Evolutionary conservation across 1,139 yeast genomes (phyloP), one percentile per base, ranked within the genome.

Genomic region (Petasospora fabianii): DNA sequence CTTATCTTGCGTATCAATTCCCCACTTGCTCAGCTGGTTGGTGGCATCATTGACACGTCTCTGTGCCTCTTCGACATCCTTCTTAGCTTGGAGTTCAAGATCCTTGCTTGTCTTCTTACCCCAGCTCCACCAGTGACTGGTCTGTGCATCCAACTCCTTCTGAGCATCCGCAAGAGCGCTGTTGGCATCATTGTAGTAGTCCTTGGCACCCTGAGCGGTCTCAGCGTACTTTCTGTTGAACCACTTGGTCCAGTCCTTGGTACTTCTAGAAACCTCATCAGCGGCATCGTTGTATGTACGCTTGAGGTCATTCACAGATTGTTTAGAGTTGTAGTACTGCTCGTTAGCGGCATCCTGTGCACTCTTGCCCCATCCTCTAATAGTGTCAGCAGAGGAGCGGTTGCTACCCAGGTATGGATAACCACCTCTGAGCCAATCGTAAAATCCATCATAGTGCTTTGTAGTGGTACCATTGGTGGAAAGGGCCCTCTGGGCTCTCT

Each of bases 361-460:
- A 33, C 58, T 52, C 35, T 66, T 70, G 18, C 75, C 73, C 71
- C 73, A 69, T 7, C 74, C 74, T 42, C 64, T 58, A 7, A 68
- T 53, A 2, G 68, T 58, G 17, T 54, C 53, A 24, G 58, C 55
- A 1, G 71, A 59, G 10, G 49, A 46, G 27, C 55, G 50, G 4
- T 55, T 56, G 30, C 51, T 56, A 26, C 42, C 48, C 18, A 38
- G 43, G 36, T 40, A 38, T 21, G 46, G 44, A 27, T 32, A 36
- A 16, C 50, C 53, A n/a, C 53, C 57, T 43, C 59, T 53, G 32
- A 54, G 37, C 59, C 59, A 55, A 31, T 44, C 42, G 38, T 53
- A 55, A 28, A 55, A 50, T 5, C 53, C 48, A 16, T 38, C 30
- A 15, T 39, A 36, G 10, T 33, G 21, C 14, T 38, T 27, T 7